Percentiles rank a stretch among this genome's conserved stretches.
Conservation (phyloP, 2,329 filamentous ascomycete genomes). For the Metarhizium anisopliae region DNA sequence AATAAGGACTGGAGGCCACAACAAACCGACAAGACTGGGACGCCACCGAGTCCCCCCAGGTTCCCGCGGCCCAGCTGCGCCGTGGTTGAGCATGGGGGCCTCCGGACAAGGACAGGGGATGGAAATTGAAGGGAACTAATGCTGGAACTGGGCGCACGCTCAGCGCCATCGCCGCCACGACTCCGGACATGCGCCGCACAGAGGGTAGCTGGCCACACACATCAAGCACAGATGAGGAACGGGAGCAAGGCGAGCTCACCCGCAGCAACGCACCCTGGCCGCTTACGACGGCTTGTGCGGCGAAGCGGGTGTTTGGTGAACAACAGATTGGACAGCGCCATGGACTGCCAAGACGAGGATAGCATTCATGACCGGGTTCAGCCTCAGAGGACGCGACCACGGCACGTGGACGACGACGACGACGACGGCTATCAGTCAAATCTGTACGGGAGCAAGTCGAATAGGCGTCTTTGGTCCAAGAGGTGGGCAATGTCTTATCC, state of each 20-base stretch:
- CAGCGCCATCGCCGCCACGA: too few relatives aligned
- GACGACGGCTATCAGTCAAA: not conserved
- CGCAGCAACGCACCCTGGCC: not conserved
- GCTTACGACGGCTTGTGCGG: conserved; percentile 5
- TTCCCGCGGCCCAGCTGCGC: not conserved
- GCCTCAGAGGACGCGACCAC: not conserved
- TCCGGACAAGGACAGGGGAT: not conserved
- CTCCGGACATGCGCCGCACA: too few relatives aligned
- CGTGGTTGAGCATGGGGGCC: not conserved
- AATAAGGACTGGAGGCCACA: not conserved
- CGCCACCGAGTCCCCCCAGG: not conserved
- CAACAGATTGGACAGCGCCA: not conserved
- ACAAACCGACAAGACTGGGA: not conserved
- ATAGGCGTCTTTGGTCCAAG: too few relatives aligned
- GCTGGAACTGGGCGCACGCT: too few relatives aligned
- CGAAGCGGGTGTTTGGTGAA: not conserved
- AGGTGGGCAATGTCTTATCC: too few relatives aligned
- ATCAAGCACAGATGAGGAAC: too few relatives aligned
- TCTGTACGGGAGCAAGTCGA: not conserved
- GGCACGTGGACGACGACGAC: not conserved
- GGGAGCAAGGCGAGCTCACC: not conserved
- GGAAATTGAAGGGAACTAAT: not conserved
- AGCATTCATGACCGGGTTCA: not conserved
- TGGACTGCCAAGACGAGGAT: not conserved
- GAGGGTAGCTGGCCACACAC: too few relatives aligned